Base-by-base conservation (phyloP, 1,284 basidiomycete species). In the Melampsora abietis-canadensis region DNA sequence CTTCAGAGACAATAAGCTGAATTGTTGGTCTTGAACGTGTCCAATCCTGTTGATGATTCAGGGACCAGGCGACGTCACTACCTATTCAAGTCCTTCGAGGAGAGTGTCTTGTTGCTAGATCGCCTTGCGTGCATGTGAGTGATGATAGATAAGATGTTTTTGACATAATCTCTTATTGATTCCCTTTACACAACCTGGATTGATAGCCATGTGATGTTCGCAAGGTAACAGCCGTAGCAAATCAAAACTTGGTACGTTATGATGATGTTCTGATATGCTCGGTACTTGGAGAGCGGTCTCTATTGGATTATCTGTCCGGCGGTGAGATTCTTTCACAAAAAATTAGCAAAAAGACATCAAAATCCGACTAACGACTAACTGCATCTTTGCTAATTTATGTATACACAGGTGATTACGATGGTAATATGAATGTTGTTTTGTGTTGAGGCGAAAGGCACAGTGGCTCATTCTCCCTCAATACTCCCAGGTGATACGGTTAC, bases 341-440 rank as follows among this genome's bases (percentile, higher is more conserved):
- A 4, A 44, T 2, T 1, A 15, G 14, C 40, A 14, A 10, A 44
- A 14, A 15, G 15, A 57, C 19, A 57, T 14, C 15, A n/a, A 57
- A 19, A 21, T 57, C 7, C 24, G 17, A 21, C 27, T 57, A 21
- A 12, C 24, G 17, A 21, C 27, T 57, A 21, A 12, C 27, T 57
- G 10, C 8, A 21, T 14, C 14, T 21, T 57, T n/a, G 27, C 8
- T 14, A 57, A 57, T 57, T 4, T 19, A 21, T 21, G 21, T 57
- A 14, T 27, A n/a, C 51, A 1, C 64, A 74, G 70, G 70, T 51
- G 70, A 74, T 40, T 74, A 74, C 48, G 70, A 74, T 66, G 70
- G 70, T 74, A 31, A 47, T 21, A 27, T 30, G 24, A 44, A 12
- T 2, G 12, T 17, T 24, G 3, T 44, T 31, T 34, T 1, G 4